Conservation (phyloP, 2,329 filamentous ascomycete genomes). For the Curvularia eragrostidis region DNA sequence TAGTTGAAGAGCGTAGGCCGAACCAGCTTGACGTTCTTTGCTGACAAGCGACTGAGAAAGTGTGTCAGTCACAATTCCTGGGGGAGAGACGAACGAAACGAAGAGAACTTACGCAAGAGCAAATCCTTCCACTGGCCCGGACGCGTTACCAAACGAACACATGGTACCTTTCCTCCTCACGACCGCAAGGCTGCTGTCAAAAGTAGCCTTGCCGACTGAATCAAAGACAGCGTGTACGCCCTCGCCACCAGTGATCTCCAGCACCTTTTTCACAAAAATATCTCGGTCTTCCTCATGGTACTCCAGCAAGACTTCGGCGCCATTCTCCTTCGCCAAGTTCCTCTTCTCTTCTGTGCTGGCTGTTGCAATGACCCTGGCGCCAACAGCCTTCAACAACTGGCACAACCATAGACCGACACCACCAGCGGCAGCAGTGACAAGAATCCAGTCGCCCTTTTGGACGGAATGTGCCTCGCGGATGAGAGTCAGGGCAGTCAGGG, state of each 20-base stretch:
- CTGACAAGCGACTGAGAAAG: conserved; percentile 59
- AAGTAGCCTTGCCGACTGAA: conserved; percentile 83
- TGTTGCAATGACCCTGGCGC: conserved; percentile 80
- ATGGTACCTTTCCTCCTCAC: conserved; percentile 79
- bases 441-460: conserved; percentile 77
- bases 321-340: conserved; percentile 70
- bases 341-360: conserved; percentile 77
- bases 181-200: conserved; percentile 76
- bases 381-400: conserved; percentile 74
- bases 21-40: conserved; percentile 79
- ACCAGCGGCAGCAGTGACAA: conserved; percentile 86
- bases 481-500: conserved; percentile 80
- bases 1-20: conserved; percentile 78
- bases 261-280: conserved; percentile 58
- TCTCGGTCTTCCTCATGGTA: conserved; percentile 64
- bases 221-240: conserved; percentile 84
- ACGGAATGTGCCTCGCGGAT: conserved; percentile 76
- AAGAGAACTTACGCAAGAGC: conserved; percentile 63
- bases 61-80: background rate
- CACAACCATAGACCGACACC: conserved; percentile 74
- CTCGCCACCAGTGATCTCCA: conserved; percentile 72
- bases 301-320: conserved; percentile 75
- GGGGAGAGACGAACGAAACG: conserved; percentile 4
- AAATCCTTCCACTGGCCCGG: conserved; percentile 77
- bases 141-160: conserved; percentile 81